Conservation (phyloP, 148 eudicot genomes). For the Vaccinium corymbosum region DNA sequence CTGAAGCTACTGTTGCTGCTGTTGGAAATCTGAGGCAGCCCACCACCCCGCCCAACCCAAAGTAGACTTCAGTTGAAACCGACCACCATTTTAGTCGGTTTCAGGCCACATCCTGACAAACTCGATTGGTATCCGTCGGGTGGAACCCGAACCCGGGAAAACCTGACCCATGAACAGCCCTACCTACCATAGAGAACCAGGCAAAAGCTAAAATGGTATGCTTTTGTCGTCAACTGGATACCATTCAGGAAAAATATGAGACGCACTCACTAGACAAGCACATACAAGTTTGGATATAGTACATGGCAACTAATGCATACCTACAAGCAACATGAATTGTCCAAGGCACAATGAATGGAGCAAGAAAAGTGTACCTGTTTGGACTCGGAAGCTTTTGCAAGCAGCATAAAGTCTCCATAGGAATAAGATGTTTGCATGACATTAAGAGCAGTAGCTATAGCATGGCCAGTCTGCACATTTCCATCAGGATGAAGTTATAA, state of each 20-base stretch:
- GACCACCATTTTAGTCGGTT: no score
- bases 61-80: no score
- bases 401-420: constrained; percentile 71
- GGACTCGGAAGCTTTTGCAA: constrained; percentile 56
- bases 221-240: not conserved
- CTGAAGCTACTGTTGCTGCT: no score
- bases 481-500: not conserved
- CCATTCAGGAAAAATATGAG: not conserved
- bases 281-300: not conserved
- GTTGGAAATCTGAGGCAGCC: no score
- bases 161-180: no score
- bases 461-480: constrained; percentile 60
- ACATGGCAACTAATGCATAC: not conserved
- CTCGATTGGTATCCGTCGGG: no score
- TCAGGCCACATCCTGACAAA: no score
- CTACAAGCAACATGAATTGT: not conserved
- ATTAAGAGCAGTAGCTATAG: constrained; percentile 53
- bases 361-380: constrained; percentile 48
- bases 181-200: not conserved
- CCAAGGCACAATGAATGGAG: not conserved
- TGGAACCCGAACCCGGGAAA: no score
- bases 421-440: constrained; percentile 63
- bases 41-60: no score
- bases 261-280: not conserved
- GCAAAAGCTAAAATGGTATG: not conserved